A percentile compares a stretch with the other conserved stretches of the same genome.
Conservation (phyloP, 192 early-diverging fungal genomes). For the Phycomyces nitens region DNA sequence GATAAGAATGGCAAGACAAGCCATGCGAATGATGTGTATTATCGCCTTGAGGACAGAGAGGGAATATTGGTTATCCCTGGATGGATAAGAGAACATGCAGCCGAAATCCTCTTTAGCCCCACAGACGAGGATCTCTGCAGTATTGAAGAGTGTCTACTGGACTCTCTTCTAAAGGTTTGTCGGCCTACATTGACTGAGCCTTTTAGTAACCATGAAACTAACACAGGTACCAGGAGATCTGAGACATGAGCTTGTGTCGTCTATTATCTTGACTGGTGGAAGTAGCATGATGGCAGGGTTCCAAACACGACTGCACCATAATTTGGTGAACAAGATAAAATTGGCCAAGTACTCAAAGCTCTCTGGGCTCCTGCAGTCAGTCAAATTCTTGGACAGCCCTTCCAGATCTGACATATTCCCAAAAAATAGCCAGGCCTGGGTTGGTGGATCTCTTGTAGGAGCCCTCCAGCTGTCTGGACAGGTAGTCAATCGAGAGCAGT, state of each 20-base stretch:
- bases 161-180: conserved; percentile 54
- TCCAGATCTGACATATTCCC: conserved; percentile 61
- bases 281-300: conserved; percentile 74
- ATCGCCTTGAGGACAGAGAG: conserved; percentile 32
- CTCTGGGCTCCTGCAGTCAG: conserved; percentile 36
- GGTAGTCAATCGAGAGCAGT: conserved; percentile 65
- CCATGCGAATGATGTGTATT: conserved; percentile 45
- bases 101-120: conserved; percentile 76
- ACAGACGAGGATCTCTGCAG: conserved; percentile 50
- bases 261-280: conserved; percentile 74
- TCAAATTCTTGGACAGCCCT: conserved; percentile 46
- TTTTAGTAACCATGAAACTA: conserved; percentile 39
- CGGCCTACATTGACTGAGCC: conserved; percentile 69
- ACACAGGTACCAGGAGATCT: too few species aligned
- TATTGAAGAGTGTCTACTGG: conserved; percentile 50
- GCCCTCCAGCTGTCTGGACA: conserved; percentile 67
- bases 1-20: conserved; percentile 40
- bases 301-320: conserved; percentile 53
- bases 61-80: conserved; percentile 67
- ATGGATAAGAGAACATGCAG: conserved; percentile 80
- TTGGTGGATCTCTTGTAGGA: conserved; percentile 77
- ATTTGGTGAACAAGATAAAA: conserved; percentile 42
- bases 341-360: too few species aligned
- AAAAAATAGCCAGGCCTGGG: conserved; percentile 68
- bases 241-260: conserved; percentile 41